Conservation (phyloP, 371 early-diverging fungal genomes). For the Mucor circinelloides region DNA sequence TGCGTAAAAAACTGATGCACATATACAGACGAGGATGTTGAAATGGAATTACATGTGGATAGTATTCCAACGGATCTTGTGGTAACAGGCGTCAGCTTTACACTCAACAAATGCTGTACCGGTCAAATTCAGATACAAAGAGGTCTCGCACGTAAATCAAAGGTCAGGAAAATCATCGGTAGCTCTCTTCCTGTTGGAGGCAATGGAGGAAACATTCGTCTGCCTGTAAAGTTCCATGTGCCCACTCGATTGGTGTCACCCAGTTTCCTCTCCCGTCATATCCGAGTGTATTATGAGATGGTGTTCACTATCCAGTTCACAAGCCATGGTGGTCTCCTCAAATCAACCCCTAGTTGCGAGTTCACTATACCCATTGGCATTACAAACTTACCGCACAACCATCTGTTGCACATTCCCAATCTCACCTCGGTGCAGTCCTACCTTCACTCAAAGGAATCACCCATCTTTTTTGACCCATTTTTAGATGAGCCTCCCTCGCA, state of each 20-base stretch:
- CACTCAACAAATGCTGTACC: slow-evolving; percentile 25
- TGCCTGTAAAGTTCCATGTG: slow-evolving; percentile 32
- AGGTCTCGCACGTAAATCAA: slow-evolving; percentile 28
- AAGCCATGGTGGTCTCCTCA: slow-evolving; percentile 17
- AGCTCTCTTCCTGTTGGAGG: slow-evolving; percentile 15
- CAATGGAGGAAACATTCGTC: slow-evolving; percentile 14
- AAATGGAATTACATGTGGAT: slow-evolving; percentile 22
- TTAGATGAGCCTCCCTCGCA: slow-evolving; percentile 34
- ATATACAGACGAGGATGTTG: slow-evolving; percentile 29
- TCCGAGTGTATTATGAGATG: slow-evolving; percentile 33
- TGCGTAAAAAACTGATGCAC: no score
- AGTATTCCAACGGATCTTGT: slow-evolving; percentile 21
- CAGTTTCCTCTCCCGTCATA: slow-evolving; percentile 33
- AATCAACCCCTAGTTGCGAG: slow-evolving; percentile 19
- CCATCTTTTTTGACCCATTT: slow-evolving; percentile 36
- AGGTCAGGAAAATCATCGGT: slow-evolving; percentile 12
- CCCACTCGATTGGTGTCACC: slow-evolving; percentile 43
- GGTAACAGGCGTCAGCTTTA: slow-evolving; percentile 18
- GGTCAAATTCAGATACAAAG: slow-evolving; percentile 35
- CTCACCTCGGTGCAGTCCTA: slow-evolving; percentile 36
- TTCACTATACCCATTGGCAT: slow-evolving; percentile 37
- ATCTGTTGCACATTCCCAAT: slow-evolving; percentile 37
- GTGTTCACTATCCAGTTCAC: slow-evolving; percentile 26
- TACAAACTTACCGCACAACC: slow-evolving; percentile 36
- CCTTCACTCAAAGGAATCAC: slow-evolving; percentile 29